These are phyloP conservation scores for Cryptosporidium sp. DNA, from an alignment of 169 alveolate species.

Conservation along the genomic window DNA sequence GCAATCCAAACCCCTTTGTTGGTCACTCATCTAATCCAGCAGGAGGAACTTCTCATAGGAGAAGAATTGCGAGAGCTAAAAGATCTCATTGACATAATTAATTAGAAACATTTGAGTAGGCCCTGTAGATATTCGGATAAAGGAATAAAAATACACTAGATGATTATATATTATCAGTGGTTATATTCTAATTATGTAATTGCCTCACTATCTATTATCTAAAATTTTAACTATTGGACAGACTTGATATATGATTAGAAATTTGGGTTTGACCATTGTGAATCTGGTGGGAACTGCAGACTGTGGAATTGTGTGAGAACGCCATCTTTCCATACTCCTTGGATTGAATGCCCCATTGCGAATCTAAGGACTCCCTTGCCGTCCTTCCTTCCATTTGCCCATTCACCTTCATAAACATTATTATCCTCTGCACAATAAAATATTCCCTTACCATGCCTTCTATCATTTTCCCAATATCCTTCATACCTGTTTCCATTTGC, in stretches of 20 bases:
- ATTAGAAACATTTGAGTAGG: neutral
- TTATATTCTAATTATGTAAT: slow-evolving; percentile 27
- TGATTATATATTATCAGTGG: slow-evolving; percentile 14
- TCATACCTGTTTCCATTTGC: slow-evolving; percentile 93
- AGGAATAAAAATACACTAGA: neutral
- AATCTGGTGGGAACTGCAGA: slow-evolving; percentile 63
- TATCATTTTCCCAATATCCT: slow-evolving; percentile 93
- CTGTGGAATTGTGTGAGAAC: slow-evolving; percentile 68
- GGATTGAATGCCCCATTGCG: slow-evolving; percentile 84
- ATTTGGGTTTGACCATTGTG: slow-evolving; percentile 75
- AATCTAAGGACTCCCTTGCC: slow-evolving; percentile 89
- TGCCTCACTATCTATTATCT: slow-evolving; percentile 28
- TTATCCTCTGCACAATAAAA: slow-evolving; percentile 92
- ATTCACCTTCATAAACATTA: slow-evolving; percentile 90
- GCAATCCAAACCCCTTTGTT: slow-evolving; percentile 45
- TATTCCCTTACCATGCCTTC: slow-evolving; percentile 89
- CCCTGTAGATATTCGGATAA: neutral
- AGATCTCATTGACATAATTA: slow-evolving; percentile 50
- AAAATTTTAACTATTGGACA: slow-evolving; percentile 14
- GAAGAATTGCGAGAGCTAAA: slow-evolving; percentile 73
- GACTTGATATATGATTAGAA: neutral
- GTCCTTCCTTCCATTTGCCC: slow-evolving; percentile 87
- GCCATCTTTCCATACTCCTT: slow-evolving; percentile 86
- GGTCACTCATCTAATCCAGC: slow-evolving; percentile 51
- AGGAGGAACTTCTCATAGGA: slow-evolving; percentile 55